These are phyloP conservation scores for Globisporangium middletonii DNA, from an alignment of 352 stramenopile genomes.

Conservation along the genomic window DNA sequence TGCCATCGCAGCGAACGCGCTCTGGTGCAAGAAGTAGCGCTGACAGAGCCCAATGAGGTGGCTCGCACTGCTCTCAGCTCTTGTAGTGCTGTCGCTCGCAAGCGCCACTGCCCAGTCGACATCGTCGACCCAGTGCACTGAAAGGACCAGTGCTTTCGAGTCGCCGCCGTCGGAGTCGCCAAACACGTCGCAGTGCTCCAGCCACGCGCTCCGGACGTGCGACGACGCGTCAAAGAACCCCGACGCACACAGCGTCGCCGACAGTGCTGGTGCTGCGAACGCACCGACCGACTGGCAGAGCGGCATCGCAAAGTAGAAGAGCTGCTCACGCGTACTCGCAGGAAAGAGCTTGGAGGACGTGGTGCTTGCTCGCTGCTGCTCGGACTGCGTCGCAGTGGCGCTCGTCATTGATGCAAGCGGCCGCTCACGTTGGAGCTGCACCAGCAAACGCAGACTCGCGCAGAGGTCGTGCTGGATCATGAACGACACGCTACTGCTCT, in stretches of 20 bases:
- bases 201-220: conserved; percentile 28
- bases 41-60: conserved; percentile 20
- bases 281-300: conserved; percentile 42
- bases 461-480: conserved; percentile 74
- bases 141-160: conserved; percentile 13
- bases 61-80: background rate
- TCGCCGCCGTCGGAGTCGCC: conserved; percentile 15
- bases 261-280: conserved; percentile 22
- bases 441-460: conserved; percentile 21
- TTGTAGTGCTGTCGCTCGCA: background rate
- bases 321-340: conserved; percentile 12
- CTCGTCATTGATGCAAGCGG: background rate
- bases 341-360: conserved; percentile 1
- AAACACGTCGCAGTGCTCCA: conserved; percentile 40
- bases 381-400: background rate
- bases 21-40: conserved; percentile 24
- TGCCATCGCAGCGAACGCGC: conserved; percentile 22
- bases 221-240: conserved; percentile 25
- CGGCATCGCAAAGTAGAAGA: conserved; percentile 29
- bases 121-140: conserved; percentile 53
- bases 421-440: background rate
- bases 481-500: conserved; percentile 25
- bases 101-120: conserved; percentile 4
- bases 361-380: background rate
- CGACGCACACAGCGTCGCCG: conserved; percentile 13